Conservation (phyloP, 2,329 filamentous ascomycete species). For the Epichloe sibirici region DNA sequence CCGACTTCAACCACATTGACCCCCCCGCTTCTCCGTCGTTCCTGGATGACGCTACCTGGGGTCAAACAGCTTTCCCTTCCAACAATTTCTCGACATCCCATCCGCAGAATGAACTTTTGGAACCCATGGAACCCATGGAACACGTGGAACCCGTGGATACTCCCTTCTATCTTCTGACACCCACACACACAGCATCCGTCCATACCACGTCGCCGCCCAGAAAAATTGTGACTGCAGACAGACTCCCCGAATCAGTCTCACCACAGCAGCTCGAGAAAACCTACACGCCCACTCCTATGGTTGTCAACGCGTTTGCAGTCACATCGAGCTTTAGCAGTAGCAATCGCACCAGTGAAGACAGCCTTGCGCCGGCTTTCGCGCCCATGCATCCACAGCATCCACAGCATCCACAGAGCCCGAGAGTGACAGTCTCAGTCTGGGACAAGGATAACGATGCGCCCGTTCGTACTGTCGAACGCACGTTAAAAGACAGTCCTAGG, state of each 20-base stretch:
- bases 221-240: slow-evolving; percentile 13
- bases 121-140: no score
- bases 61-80: slow-evolving; percentile 10
- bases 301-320: slow-evolving; percentile 24
- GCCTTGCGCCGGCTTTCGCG: slow-evolving; percentile 24
- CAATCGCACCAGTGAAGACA: slow-evolving; percentile 39
- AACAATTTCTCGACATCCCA: neutral
- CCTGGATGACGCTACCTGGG: slow-evolving; percentile 23
- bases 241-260: slow-evolving; percentile 25
- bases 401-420: slow-evolving; percentile 37
- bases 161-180: slow-evolving; percentile 34
- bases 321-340: slow-evolving; percentile 39
- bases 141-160: slow-evolving; percentile 8
- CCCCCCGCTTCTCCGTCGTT: slow-evolving; percentile 30
- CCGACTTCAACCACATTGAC: slow-evolving; percentile 32
- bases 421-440: slow-evolving; percentile 45
- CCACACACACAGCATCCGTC: slow-evolving; percentile 37
- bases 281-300: slow-evolving; percentile 21
- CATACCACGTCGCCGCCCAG: slow-evolving; percentile 32
- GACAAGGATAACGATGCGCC: slow-evolving; percentile 28
- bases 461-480: slow-evolving; percentile 27
- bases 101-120: slow-evolving; percentile 3
- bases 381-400: slow-evolving; percentile 31
- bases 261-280: slow-evolving; percentile 30
- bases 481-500: slow-evolving; percentile 25